Evolutionary conservation across 2,329 filamentous ascomycete species (phyloP).

Genomic region (Penicillium thymicola): DNA sequence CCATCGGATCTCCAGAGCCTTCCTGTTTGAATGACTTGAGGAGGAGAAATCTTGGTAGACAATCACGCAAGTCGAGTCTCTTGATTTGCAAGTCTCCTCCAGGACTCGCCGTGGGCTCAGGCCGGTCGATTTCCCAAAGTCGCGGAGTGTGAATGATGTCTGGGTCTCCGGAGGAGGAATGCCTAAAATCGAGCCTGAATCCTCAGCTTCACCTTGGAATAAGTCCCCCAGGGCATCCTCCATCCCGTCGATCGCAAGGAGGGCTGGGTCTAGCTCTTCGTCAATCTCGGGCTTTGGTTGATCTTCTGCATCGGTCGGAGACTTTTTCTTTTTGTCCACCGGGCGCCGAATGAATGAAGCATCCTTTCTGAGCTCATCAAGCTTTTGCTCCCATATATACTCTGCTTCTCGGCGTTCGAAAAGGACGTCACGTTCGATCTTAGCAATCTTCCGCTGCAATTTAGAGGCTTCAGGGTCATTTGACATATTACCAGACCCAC

Average conservation of each 20-base stretch:
- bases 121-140: slow-evolving; percentile 82
- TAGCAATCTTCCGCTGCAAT: slow-evolving; percentile 68
- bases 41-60: slow-evolving; percentile 68
- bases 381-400: slow-evolving; percentile 60
- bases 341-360: slow-evolving; percentile 39
- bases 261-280: slow-evolving; percentile 17
- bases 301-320: slow-evolving; percentile 50
- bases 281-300: slow-evolving; percentile 23
- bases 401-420: slow-evolving; percentile 68
- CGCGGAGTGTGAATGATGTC: slow-evolving; percentile 58
- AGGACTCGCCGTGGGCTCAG: slow-evolving; percentile 71
- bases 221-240: slow-evolving; percentile 52
- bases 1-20: slow-evolving; percentile 74
- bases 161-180: slow-evolving; percentile 35
- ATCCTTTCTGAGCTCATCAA: slow-evolving; percentile 61
- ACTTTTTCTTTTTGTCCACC: slow-evolving; percentile 21
- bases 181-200: slow-evolving; percentile 38
- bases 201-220: slow-evolving; percentile 49
- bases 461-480: slow-evolving; percentile 55
- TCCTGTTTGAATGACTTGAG: slow-evolving; percentile 70
- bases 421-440: slow-evolving; percentile 73
- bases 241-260: slow-evolving; percentile 31
- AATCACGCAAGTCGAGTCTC: slow-evolving; percentile 60
- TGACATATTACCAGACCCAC: slow-evolving; percentile 16
- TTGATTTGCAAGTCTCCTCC: slow-evolving; percentile 83